Base-by-base conservation (phyloP, 1,284 basidiomycete species). In the Irpex sp. region DNA sequence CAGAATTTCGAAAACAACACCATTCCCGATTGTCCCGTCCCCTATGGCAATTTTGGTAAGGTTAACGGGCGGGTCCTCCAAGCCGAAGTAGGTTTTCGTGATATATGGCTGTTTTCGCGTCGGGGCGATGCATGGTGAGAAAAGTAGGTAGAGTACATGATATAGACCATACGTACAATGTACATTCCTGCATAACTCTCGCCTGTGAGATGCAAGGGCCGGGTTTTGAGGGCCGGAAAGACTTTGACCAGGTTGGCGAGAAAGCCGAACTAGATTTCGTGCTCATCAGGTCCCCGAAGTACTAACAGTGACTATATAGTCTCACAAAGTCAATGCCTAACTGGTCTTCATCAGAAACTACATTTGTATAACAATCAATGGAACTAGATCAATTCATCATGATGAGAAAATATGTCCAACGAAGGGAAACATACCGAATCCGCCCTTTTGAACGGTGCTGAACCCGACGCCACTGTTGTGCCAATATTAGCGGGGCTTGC, bases 161-260 rank as follows among this genome's bases (percentile, higher is more conserved):
- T 49, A 5, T 19, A 31, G 48, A 40, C 9, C 0, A 26, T 2
- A 26, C 26, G 26, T 48, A 58, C 59, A 59, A 88, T 87, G 69
- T 84, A 89, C 65, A 78, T 79, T 51, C 88, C 87, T 15, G 88
- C 82, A 72, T 88, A 89, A 69, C 84, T 86, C 72, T 89, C 88
- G 1, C 88, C 88, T 2, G 81, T 83, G 44, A 90, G 70, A 69
- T 84, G 74, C 21, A 90, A 77, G 9, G 87, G 88, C 38, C 88
- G 82, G 0, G 75, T 81, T 2, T 81, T 80, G 26, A 89, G 77
- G 65, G 77, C 77, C 4, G 88, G 88, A 72, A 89, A 90, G 6
- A 89, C 82, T 67, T 85, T 85, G 67, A 87, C 84, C 3, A 89
- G 74, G 69, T 89, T 89, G 26, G 70, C 73, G 55, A 90, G 70